Evolutionary conservation across 495 filamentous ascomycete genomes (phyloP).

Genomic region (Friedmanniomyces endolithicus): DNA sequence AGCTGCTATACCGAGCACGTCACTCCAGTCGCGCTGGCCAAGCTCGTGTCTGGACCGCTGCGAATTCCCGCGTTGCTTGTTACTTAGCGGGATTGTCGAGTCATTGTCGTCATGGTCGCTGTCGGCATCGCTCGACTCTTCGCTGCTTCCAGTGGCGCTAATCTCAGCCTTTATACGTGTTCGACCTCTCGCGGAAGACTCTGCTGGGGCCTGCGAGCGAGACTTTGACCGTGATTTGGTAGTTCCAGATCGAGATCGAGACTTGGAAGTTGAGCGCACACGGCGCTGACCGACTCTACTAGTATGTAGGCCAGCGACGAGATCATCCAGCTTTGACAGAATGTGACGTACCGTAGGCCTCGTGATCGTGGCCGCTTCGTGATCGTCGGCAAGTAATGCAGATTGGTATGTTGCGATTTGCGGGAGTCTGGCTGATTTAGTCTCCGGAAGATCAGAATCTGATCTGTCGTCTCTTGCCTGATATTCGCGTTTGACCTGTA

Average conservation of each 20-base stretch:
- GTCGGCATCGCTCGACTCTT: neutral
- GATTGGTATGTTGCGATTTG: neutral
- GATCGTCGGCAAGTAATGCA: slow-evolving; percentile 10
- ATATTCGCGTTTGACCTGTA: neutral
- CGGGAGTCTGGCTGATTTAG: neutral
- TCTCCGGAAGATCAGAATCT: neutral
- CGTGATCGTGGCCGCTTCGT: slow-evolving; percentile 3
- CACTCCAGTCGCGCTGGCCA: slow-evolving; percentile 63
- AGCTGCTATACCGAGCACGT: slow-evolving; percentile 61
- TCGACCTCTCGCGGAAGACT: neutral
- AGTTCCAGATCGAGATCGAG: slow-evolving; percentile 1
- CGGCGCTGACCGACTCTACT: slow-evolving; percentile 8
- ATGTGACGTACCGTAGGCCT: slow-evolving; percentile 53
- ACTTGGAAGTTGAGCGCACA: neutral
- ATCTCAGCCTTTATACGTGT: neutral
- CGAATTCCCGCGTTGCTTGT: neutral
- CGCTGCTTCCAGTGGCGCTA: neutral
- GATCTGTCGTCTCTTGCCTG: neutral
- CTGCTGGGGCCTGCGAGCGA: neutral
- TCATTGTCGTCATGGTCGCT: neutral
- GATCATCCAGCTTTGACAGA: slow-evolving; percentile 49
- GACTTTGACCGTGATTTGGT: neutral
- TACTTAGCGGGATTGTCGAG: neutral
- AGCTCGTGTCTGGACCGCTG: neutral
- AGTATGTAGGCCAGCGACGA: slow-evolving; percentile 52